These are phyloP conservation scores for Syzygium oleosum DNA, from an alignment of 345 rosid genomes.

Conservation along the genomic window DNA sequence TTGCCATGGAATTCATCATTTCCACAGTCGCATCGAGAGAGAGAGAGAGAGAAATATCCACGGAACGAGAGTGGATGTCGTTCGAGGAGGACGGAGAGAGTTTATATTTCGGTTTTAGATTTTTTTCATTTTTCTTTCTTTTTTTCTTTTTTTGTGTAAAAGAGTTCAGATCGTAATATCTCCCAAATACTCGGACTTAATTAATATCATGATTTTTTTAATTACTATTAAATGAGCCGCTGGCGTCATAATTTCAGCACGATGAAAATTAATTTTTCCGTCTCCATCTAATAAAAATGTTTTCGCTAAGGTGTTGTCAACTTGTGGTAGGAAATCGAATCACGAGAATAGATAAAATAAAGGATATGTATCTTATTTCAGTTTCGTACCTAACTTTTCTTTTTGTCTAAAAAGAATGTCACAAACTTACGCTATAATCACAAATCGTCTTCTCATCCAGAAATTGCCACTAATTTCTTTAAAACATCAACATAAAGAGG, in stretches of 20 bases:
- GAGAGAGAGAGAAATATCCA: neutral
- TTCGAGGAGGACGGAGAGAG: neutral
- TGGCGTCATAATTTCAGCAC: neutral
- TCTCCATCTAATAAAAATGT: neutral
- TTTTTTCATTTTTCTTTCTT: neutral
- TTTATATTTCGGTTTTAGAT: neutral
- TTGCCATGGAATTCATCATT: neutral
- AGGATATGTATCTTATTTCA: no score
- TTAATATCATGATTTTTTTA: neutral
- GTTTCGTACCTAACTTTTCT: accelerated
- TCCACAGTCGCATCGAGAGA: neutral
- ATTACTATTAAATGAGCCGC: neutral
- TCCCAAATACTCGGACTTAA: neutral
- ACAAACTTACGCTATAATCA: neutral
- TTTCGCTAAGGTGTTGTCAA: neutral
- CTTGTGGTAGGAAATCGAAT: neutral
- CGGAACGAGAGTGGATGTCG: neutral
- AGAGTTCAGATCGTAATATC: neutral
- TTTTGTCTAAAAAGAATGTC: neutral
- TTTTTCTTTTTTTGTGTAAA: neutral
- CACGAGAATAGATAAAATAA: no score
- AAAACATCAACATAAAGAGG: no score
- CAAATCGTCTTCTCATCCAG: no score
- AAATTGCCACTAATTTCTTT: no score
- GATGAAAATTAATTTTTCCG: neutral